Base-by-base conservation (phyloP, 2,329 filamentous ascomycete genomes). In the Ceratocystis huliohia region DNA sequence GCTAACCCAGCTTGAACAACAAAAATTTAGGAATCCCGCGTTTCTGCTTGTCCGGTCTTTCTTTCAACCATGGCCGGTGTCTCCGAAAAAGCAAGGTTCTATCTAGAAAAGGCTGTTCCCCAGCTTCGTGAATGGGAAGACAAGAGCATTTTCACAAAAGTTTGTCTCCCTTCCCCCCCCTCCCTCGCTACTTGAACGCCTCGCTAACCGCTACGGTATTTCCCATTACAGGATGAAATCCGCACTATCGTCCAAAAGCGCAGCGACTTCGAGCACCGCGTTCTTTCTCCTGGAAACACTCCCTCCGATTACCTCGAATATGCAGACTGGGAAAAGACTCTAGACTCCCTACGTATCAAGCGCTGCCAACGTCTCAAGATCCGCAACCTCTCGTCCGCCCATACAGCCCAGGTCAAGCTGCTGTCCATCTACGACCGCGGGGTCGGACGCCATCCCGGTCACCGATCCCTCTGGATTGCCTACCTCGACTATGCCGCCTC, bases 81-180 rank as follows among this genome's bases (percentile, higher is more conserved):
- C 67, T 88, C 89, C 69, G 94, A 97, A 73, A 97, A 96, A 77
- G 94, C 93, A 66, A 89, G 93, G 67, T 97, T 93, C 77, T 96
- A 89, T 76, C 83, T 97, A 70, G 94, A 99, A 79, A 88, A 93
- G 71, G 88, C 89, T 1, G 89, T 96, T 56, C 91, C 92, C 17
- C 92, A 97, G 75, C 83, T 99, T 67, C 90, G 91, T 69, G 91
- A 96, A 72, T 95, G 91, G 75, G 89, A 96, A 76, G 84, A 89
- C 70, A 96, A 96, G 76, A 87, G 90, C 72, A 88, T 99, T 71
- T 99, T 99, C 78, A 84, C 82, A 69, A 86, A 88, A 78, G 89
- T 89, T 75, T 44, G 76, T 71, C 63, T 63, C 56, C 59, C 56
- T 45, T 28, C 3, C 62, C 67, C 37, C 57, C 62, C 67, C 37